These are phyloP conservation scores for Zymoseptoria ardabiliae DNA, from an alignment of 2,329 filamentous ascomycete genomes.

Conservation along the genomic window DNA sequence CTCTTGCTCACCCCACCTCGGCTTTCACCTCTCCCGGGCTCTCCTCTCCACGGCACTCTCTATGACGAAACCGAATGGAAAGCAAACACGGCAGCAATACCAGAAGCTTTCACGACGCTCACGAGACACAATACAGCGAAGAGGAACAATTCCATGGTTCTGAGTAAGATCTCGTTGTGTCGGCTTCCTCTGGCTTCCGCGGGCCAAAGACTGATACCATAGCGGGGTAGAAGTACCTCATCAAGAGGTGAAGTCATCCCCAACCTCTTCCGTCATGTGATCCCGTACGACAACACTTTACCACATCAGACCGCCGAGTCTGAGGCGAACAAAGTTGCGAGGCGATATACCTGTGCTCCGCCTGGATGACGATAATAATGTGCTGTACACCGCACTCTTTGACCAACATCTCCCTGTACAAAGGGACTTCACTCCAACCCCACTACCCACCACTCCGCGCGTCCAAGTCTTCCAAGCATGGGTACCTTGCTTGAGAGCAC, in stretches of 20 bases:
- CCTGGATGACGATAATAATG: neutral
- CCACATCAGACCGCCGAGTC: neutral
- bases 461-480: neutral
- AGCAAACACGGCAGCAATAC: slow-evolving; percentile 11
- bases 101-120: slow-evolving; percentile 12
- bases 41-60: neutral
- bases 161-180: neutral
- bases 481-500: neutral
- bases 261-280: slow-evolving; percentile 1
- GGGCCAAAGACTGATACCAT: neutral
- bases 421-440: neutral
- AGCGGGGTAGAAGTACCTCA: neutral
- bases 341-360: neutral
- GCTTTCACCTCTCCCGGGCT: neutral
- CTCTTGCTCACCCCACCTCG: neutral
- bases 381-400: neutral
- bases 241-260: neutral
- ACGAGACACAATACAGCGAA: slow-evolving; percentile 10
- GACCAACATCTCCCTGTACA: neutral
- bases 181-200: neutral
- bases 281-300: neutral
- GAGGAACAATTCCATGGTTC: slow-evolving; percentile 13
- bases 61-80: neutral
- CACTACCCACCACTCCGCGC: neutral
- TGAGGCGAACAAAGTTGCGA: neutral